Percentiles rank a stretch among this genome's conserved stretches.
phyloP scores from a whole-genome alignment of 2,329 filamentous ascomycete genomes.

The Emergomyces africanus region DNA sequence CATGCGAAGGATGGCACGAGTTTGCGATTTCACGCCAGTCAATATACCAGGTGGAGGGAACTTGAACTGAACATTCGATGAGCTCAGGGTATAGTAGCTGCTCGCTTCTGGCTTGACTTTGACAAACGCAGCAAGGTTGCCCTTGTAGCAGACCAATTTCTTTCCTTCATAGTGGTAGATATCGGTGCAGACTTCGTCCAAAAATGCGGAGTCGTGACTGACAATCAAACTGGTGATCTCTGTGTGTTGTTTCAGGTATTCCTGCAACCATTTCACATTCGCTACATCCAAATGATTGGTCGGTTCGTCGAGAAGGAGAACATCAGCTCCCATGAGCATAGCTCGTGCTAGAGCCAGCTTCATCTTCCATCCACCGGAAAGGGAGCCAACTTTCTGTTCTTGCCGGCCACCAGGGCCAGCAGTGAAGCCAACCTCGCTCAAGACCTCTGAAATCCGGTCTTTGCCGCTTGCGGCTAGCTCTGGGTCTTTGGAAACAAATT shows the following conservation, averaged over 20 bases:
- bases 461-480: conserved; percentile 65
- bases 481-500: conserved; percentile 84
- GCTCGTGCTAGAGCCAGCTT: conserved; percentile 91
- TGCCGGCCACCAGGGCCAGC: conserved; percentile 80
- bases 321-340: conserved; percentile 95
- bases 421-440: conserved; percentile 89
- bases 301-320: conserved; percentile 92
- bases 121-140: conserved; percentile 56
- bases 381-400: conserved; percentile 76
- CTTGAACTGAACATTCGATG: conserved; percentile 85
- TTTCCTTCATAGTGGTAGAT: conserved; percentile 99
- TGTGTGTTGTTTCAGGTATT: conserved; percentile 89
- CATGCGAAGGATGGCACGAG: conserved; percentile 92
- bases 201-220: conserved; percentile 93
- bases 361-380: conserved; percentile 99
- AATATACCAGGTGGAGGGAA: conserved; percentile 93
- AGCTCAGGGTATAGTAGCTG: conserved; percentile 93
- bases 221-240: conserved; percentile 97
- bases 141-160: conserved; percentile 56
- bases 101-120: conserved; percentile 84
- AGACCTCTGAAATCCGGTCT: conserved; percentile 69
- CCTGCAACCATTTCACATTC: conserved; percentile 91
- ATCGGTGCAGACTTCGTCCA: conserved; percentile 95
- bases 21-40: conserved; percentile 88
- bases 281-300: conserved; percentile 96